Percentiles rank a stretch among this genome's conserved stretches.
These are phyloP conservation scores for Ustilago shanxiensis DNA, from an alignment of 1,284 basidiomycete genomes.

Conservation along the genomic window DNA sequence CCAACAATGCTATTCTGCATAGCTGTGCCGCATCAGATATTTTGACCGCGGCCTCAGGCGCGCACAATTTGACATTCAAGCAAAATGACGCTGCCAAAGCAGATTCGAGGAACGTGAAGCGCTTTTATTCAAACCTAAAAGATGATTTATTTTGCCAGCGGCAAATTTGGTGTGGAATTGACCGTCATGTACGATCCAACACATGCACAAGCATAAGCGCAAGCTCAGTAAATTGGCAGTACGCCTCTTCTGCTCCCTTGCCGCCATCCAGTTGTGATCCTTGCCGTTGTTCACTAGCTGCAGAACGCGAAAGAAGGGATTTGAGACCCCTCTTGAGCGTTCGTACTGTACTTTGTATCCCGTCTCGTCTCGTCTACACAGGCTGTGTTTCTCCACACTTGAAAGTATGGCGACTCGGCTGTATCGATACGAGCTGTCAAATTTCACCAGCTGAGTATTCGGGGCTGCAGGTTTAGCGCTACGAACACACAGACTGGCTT, in stretches of 20 bases:
- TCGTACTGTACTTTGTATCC: no score
- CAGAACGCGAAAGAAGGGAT: neutral
- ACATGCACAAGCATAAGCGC: slow-evolving; percentile 12
- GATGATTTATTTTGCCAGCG: neutral
- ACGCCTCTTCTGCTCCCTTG: slow-evolving; percentile 8
- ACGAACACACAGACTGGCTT: neutral
- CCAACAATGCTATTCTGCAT: neutral
- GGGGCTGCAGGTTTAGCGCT: neutral
- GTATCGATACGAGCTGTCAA: neutral
- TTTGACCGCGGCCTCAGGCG: neutral
- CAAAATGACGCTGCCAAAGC: neutral
- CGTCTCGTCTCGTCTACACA: no score
- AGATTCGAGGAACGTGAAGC: slow-evolving; percentile 15
- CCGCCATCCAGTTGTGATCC: neutral
- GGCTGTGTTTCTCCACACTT: no score
- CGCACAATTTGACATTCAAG: neutral
- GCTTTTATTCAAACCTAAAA: neutral
- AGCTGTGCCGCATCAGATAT: slow-evolving; percentile 4
- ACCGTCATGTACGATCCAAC: slow-evolving; percentile 2
- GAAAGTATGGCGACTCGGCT: neutral
- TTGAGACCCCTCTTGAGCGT: no score
- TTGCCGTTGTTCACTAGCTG: neutral
- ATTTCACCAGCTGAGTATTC: neutral
- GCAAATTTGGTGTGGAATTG: neutral
- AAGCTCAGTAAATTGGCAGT: neutral